Evolutionary conservation across 768 basidiomycete genomes (phyloP).

Genomic region (Rubroboletus pulcherrimus): DNA sequence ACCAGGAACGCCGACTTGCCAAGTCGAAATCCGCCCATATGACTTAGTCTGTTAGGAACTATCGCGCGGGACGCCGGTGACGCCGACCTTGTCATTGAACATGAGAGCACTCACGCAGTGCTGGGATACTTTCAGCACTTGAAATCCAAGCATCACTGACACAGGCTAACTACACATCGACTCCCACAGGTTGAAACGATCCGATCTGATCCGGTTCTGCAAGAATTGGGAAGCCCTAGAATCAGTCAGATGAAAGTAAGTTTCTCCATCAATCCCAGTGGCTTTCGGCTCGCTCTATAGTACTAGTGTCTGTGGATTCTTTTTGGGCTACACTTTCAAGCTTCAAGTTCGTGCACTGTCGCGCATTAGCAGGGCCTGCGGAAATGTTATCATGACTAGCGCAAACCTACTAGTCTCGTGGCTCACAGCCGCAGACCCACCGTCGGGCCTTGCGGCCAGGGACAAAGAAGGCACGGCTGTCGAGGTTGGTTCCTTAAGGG

Average conservation of each 20-base stretch:
- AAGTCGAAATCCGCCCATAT: neutral
- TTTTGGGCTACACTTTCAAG: neutral
- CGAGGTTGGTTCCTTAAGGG: neutral
- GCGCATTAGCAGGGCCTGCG: neutral
- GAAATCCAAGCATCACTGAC: neutral
- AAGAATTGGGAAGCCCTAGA: neutral
- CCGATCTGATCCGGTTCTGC: neutral
- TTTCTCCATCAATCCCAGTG: too few species aligned
- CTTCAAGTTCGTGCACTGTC: neutral
- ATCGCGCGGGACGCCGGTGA: neutral
- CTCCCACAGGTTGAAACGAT: neutral
- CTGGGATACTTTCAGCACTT: neutral
- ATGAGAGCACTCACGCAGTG: too few species aligned
- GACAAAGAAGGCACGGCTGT: neutral
- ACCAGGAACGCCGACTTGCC: neutral
- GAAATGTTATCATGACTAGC: neutral
- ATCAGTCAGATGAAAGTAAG: too few species aligned
- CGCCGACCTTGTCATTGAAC: neutral
- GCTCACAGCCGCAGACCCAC: neutral
- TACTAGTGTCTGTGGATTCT: too few species aligned
- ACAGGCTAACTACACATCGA: neutral
- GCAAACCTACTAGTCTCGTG: neutral
- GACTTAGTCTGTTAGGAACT: neutral
- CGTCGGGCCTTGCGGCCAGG: neutral
- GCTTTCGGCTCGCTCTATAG: neutral